Evolutionary conservation across 2,329 filamentous ascomycete species (phyloP).

Genomic region (Macrophomina tecta): DNA sequence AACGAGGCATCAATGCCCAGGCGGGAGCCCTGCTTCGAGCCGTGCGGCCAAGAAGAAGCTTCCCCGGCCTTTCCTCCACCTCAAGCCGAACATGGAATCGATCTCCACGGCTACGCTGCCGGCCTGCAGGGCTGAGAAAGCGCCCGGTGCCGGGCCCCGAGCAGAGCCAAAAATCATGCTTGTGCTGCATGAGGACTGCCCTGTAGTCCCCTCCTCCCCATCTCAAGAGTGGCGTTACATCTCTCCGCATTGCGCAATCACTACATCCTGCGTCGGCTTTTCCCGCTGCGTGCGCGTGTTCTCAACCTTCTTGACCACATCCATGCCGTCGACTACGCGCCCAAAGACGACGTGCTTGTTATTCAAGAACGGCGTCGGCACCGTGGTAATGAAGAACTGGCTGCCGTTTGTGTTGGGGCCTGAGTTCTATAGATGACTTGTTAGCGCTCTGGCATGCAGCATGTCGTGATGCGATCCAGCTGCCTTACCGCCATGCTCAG

Average conservation of each 20-base stretch:
- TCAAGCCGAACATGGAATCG: neutral
- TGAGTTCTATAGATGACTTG: conserved; percentile 68
- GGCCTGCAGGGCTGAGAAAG: conserved; percentile 9
- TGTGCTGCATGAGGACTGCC: neutral
- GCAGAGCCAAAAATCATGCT: conserved; percentile 1
- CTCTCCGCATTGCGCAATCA: conserved; percentile 87
- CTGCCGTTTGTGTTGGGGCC: conserved; percentile 92
- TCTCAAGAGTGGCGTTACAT: conserved; percentile 63
- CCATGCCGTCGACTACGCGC: conserved; percentile 85
- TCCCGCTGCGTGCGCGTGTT: conserved; percentile 82
- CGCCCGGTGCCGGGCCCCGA: conserved; percentile 19
- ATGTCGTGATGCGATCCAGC: neutral
- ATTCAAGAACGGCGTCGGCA: conserved; percentile 84
- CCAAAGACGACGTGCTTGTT: conserved; percentile 96
- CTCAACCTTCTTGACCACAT: conserved; percentile 91
- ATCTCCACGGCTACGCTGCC: conserved; percentile 20
- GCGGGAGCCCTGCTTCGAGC: neutral
- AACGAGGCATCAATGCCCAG: neutral
- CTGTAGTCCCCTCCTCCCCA: neutral
- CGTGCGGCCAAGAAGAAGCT: conserved; percentile 3
- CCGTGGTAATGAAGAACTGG: conserved; percentile 97
- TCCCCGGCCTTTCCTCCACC: conserved; percentile 7
- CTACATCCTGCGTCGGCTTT: conserved; percentile 82
- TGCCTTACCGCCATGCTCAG: conserved; percentile 87
- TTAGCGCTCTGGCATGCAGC: neutral